These are phyloP conservation scores for Thermothelomyces thermophilus DNA, from an alignment of 2,329 filamentous ascomycete species.

Conservation along the genomic window DNA sequence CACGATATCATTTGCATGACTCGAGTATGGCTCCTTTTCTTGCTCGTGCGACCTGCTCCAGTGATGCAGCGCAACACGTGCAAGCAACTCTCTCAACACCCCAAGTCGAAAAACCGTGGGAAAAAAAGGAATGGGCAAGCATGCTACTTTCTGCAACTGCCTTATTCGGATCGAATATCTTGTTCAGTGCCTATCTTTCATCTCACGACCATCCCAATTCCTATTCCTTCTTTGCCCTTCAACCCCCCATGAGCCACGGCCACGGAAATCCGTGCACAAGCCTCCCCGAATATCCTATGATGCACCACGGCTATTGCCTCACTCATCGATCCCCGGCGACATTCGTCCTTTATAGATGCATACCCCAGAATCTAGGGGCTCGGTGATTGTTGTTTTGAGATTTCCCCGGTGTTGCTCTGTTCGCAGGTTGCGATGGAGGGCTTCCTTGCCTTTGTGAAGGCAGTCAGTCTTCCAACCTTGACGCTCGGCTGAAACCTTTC, in stretches of 20 bases:
- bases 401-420: slow-evolving; percentile 9
- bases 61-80: too few relatives aligned
- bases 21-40: too few relatives aligned
- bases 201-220: background rate
- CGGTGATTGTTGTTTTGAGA: background rate
- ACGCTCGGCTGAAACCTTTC: background rate
- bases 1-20: too few relatives aligned
- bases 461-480: slow-evolving; percentile 3
- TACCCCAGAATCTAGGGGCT: background rate
- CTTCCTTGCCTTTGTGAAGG: slow-evolving; percentile 9
- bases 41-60: too few relatives aligned
- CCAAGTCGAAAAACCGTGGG: background rate
- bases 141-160: background rate
- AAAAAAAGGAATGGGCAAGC: background rate
- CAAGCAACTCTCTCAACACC: too few relatives aligned
- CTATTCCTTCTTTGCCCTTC: background rate
- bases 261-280: slow-evolving; percentile 8
- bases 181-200: background rate
- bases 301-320: slow-evolving; percentile 1
- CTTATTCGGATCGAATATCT: background rate
- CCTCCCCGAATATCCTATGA: background rate
- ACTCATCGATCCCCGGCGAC: background rate
- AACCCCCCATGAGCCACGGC: slow-evolving; percentile 5
- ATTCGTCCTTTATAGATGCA: slow-evolving; percentile 2
- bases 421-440: slow-evolving; percentile 6